These are phyloP conservation scores for Starmerella powellii DNA, from an alignment of 805 yeast genomes.

Conservation along the genomic window DNA sequence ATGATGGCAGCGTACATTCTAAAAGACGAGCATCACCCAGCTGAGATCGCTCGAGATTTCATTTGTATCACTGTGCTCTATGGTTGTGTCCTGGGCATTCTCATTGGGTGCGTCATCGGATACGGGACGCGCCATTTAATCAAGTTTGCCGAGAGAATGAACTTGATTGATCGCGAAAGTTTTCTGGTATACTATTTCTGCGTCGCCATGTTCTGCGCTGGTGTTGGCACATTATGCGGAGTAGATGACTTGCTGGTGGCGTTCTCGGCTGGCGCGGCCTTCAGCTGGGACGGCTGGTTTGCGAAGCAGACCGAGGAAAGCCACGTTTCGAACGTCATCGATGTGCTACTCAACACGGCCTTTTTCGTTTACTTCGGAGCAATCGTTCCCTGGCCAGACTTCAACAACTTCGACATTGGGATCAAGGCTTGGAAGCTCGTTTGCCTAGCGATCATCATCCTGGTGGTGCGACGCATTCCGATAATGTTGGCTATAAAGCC, in stretches of 20 bases:
- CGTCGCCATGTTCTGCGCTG: slow-evolving; percentile 73
- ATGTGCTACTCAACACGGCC: slow-evolving; percentile 66
- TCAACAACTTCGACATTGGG: slow-evolving; percentile 50
- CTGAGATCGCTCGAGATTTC: slow-evolving; percentile 70
- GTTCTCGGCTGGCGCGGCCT: slow-evolving; percentile 87
- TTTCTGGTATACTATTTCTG: slow-evolving; percentile 75
- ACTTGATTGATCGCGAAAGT: slow-evolving; percentile 75
- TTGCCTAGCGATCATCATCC: slow-evolving; percentile 57
- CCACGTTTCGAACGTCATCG: slow-evolving; percentile 83
- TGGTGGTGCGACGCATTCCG: slow-evolving; percentile 71
- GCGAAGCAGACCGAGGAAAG: slow-evolving; percentile 70
- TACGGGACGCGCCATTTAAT: slow-evolving; percentile 57
- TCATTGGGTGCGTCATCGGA: slow-evolving; percentile 65
- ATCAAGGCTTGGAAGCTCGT: slow-evolving; percentile 69
- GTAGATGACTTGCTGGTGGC: slow-evolving; percentile 81
- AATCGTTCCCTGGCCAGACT: slow-evolving; percentile 76
- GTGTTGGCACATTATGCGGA: slow-evolving; percentile 77
- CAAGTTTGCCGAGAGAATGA: slow-evolving; percentile 55
- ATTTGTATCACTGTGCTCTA: slow-evolving; percentile 61
- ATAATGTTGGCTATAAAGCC: slow-evolving; percentile 66
- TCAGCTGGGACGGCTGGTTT: slow-evolving; percentile 89
- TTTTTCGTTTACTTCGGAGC: slow-evolving; percentile 87
- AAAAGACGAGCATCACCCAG: slow-evolving; percentile 50
- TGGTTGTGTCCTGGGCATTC: slow-evolving; percentile 69
- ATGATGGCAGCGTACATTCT: slow-evolving; percentile 55